phyloP scores from a whole-genome alignment of 768 basidiomycete genomes.

The Paxillus ammoniavirescens region DNA sequence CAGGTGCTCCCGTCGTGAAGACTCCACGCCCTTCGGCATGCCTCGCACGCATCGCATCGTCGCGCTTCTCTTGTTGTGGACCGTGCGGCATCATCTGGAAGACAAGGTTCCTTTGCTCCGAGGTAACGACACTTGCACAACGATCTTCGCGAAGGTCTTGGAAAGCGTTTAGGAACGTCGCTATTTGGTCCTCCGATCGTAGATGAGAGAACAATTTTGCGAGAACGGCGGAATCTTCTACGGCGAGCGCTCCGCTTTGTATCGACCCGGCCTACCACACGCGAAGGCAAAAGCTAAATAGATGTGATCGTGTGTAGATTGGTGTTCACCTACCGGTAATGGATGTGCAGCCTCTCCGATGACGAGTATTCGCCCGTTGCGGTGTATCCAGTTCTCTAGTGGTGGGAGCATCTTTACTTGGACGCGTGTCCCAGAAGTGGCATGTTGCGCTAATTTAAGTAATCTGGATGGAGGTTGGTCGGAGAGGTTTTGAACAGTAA shows the following conservation, averaged over 20 bases:
- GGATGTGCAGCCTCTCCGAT: constrained; percentile 66
- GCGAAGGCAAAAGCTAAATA: not conserved
- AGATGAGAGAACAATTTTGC: constrained; percentile 59
- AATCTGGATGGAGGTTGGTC: constrained; percentile 26
- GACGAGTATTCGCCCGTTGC: constrained; percentile 44
- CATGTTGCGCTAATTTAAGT: constrained; percentile 36
- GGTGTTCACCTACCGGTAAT: constrained; percentile 40
- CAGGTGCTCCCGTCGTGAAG: constrained; percentile 28
- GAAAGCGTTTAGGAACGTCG: constrained; percentile 50
- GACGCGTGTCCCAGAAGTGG: constrained; percentile 33
- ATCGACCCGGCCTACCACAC: constrained; percentile 49
- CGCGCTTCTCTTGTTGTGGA: constrained; percentile 43
- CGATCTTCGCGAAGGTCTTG: constrained; percentile 58
- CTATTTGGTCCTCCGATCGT: constrained; percentile 44
- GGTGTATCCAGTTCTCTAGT: constrained; percentile 50
- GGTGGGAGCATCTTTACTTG: constrained; percentile 38
- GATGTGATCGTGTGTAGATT: not conserved
- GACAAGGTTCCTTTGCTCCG: constrained; percentile 44
- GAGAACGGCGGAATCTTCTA: constrained; percentile 64
- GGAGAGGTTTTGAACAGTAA: not conserved
- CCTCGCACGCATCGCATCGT: constrained; percentile 37
- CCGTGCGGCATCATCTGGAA: constrained; percentile 46
- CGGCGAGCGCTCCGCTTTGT: constrained; percentile 48
- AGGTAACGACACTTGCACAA: constrained; percentile 43
- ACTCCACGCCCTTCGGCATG: constrained; percentile 46